Conservation (phyloP, 176 grass and related monocot genomes). For the Calamus simplicifolius region DNA sequence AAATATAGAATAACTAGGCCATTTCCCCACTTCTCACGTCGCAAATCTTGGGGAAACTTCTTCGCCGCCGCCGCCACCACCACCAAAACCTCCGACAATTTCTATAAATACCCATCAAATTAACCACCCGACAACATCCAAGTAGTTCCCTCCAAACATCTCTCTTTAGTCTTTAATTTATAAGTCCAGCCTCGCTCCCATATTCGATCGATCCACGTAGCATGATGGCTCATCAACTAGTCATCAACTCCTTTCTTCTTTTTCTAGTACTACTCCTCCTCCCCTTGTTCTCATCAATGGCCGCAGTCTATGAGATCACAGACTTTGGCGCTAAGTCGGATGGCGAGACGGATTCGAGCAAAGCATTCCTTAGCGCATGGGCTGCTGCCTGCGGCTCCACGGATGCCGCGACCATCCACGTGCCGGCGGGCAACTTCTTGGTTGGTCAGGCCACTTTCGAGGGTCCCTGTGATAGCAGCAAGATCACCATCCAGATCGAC, state of each 20-base stretch:
- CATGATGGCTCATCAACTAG: too few species aligned
- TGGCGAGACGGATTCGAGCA: conserved; percentile 42
- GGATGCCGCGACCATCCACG: conserved; percentile 33
- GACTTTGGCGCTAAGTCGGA: conserved; percentile 62
- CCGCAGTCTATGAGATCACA: conserved; percentile 35
- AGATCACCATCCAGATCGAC: conserved; percentile 46
- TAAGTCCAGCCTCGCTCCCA: too few species aligned
- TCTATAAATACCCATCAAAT: too few species aligned
- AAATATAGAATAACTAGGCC: too few species aligned
- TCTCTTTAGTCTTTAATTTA: too few species aligned
- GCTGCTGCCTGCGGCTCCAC: conserved; percentile 54
- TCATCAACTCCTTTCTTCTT: conserved; percentile 6
- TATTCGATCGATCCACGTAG: too few species aligned
- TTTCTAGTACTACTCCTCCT: conserved; percentile 19
- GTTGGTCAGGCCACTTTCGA: conserved; percentile 35
- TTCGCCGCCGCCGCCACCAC: too few species aligned
- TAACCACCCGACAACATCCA: too few species aligned
- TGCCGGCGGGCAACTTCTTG: conserved; percentile 55
- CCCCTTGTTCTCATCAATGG: neutral
- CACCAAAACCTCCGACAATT: too few species aligned
- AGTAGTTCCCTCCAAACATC: too few species aligned
- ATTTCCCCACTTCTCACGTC: too few species aligned
- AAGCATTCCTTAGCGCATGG: conserved; percentile 61
- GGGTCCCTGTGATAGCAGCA: conserved; percentile 50
- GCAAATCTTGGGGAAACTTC: too few species aligned